Conservation (phyloP, 495 filamentous ascomycete genomes). For the Xylaria scruposa region DNA sequence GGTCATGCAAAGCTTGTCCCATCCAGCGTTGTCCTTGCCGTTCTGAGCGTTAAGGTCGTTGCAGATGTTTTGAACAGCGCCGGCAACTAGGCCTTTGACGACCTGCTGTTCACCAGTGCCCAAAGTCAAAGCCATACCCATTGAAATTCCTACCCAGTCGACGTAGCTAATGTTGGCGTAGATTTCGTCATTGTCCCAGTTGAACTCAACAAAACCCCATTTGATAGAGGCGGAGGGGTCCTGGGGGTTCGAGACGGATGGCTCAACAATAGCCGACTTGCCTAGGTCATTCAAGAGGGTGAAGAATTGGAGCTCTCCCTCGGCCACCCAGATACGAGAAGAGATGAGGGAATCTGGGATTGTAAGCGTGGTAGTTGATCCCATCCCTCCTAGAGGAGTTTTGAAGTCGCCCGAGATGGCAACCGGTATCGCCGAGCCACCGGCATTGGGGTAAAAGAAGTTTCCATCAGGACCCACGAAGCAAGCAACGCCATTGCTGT, state of each 20-base stretch:
- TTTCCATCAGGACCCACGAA: constrained; percentile 46
- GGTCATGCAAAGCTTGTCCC: constrained; percentile 47
- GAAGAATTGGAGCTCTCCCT: constrained; percentile 51
- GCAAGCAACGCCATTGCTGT: constrained; percentile 42
- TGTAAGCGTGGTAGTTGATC: constrained; percentile 46
- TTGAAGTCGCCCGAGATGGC: constrained; percentile 36
- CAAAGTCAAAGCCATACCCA: constrained; percentile 49
- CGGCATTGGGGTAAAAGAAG: constrained; percentile 46
- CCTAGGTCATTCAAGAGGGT: constrained; percentile 38
- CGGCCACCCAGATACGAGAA: constrained; percentile 51
- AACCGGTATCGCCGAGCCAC: constrained; percentile 27
- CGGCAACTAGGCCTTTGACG: constrained; percentile 43
- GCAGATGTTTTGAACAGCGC: constrained; percentile 48
- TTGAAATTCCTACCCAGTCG: constrained; percentile 55
- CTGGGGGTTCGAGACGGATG: constrained; percentile 47
- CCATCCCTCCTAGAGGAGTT: constrained; percentile 40
- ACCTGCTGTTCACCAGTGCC: constrained; percentile 40
- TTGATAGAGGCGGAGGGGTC: constrained; percentile 52
- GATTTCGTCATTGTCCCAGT: constrained; percentile 41
- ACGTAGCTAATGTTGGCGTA: constrained; percentile 57
- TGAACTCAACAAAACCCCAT: constrained; percentile 58
- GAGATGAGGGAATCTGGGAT: constrained; percentile 49
- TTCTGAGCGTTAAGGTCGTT: constrained; percentile 45
- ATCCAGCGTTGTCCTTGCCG: constrained; percentile 44
- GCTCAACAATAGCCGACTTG: constrained; percentile 46